Conservation (phyloP, 148 eudicot species). For the Heliosperma pusillum region DNA sequence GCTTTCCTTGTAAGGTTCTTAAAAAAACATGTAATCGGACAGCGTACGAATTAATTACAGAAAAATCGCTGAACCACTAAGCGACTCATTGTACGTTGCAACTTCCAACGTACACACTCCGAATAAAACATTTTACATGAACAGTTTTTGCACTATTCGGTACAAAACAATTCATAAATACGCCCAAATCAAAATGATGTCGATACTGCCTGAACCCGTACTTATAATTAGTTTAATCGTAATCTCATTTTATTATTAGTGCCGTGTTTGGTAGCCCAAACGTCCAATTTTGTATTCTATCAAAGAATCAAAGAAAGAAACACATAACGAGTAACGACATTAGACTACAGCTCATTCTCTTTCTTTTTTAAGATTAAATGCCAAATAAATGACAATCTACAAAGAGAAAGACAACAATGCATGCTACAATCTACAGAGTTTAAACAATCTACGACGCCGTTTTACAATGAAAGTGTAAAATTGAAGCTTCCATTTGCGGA, state of each 20-base stretch:
- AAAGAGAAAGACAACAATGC: too few relatives aligned
- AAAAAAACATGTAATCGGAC: too few relatives aligned
- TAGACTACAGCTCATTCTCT: slow-evolving; percentile 3
- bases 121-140: background rate
- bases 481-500: too few relatives aligned
- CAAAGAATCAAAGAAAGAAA: background rate
- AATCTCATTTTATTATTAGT: background rate
- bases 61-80: too few relatives aligned
- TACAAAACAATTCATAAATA: background rate
- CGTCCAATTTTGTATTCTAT: background rate
- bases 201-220: background rate
- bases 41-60: too few relatives aligned
- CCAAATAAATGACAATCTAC: too few relatives aligned
- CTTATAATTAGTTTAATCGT: background rate
- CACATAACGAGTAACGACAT: slow-evolving; percentile 10
- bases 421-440: too few relatives aligned
- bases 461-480: background rate
- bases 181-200: background rate
- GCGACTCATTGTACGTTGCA: too few relatives aligned
- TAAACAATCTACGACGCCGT: background rate
- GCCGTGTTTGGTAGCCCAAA: slow-evolving; percentile 22
- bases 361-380: background rate
- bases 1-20: too few relatives aligned
- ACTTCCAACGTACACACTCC: too few relatives aligned
- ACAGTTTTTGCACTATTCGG: too few relatives aligned